Percentiles rank a stretch among this genome's conserved stretches.
These are phyloP conservation scores for Suhomyces panamericanus DNA, from an alignment of 1,139 yeast genomes.

Conservation along the genomic window DNA sequence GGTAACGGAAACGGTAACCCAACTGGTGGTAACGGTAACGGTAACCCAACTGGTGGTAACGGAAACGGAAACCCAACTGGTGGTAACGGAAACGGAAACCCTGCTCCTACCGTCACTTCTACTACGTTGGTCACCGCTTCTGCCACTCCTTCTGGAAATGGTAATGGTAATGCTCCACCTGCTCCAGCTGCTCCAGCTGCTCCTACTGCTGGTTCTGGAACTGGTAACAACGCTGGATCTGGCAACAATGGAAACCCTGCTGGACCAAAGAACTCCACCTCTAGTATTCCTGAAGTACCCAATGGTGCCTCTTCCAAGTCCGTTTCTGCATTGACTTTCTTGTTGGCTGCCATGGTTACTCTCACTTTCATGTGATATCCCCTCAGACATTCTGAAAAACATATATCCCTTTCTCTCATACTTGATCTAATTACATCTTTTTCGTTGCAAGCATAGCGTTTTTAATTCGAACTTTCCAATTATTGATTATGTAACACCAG, in stretches of 20 bases:
- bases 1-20: too few relatives aligned
- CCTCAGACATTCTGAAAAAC: neutral
- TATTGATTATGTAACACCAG: too few relatives aligned
- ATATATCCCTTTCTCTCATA: neutral
- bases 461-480: too few relatives aligned
- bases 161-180: too few relatives aligned
- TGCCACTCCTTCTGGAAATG: too few relatives aligned
- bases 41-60: too few relatives aligned
- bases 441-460: neutral
- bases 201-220: neutral
- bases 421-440: neutral
- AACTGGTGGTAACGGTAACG: too few relatives aligned
- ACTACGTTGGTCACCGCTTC: too few relatives aligned
- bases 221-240: neutral
- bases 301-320: constrained; percentile 3
- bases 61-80: neutral
- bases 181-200: too few relatives aligned
- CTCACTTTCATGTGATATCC: constrained; percentile 3
- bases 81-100: too few relatives aligned
- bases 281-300: constrained; percentile 6
- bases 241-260: constrained; percentile 1
- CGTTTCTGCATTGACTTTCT: constrained; percentile 1
- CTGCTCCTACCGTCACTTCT: too few relatives aligned
- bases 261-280: neutral
- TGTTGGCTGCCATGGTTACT: constrained; percentile 4